Evolutionary conservation across 164 flowering plant genomes (phyloP).

Genomic region (Stephania yunnanensis): DNA sequence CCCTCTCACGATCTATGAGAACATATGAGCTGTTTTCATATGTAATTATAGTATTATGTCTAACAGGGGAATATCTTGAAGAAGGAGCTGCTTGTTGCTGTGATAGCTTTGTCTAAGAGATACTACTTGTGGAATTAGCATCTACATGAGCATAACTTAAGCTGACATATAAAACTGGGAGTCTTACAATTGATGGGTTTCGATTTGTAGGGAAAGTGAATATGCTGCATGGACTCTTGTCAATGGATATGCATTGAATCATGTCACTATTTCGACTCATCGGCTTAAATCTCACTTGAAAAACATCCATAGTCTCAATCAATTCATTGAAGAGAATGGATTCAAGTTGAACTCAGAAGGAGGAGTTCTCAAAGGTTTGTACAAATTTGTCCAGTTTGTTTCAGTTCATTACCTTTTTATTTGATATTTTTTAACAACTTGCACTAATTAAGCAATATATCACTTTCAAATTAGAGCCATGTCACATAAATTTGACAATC

Average conservation of each 20-base stretch:
- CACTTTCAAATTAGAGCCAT: not conserved
- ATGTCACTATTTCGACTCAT: constrained; percentile 85
- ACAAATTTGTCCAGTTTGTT: not conserved
- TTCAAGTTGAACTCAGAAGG: constrained; percentile 93
- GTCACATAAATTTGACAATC: not conserved
- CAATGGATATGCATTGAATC: constrained; percentile 90
- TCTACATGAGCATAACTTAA: constrained; percentile 1
- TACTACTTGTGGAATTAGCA: not conserved
- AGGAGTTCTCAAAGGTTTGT: constrained; percentile 75
- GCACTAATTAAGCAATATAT: not conserved
- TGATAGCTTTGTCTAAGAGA: not conserved
- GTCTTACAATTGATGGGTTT: constrained; percentile 12
- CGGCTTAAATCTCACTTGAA: constrained; percentile 56
- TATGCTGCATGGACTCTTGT: constrained; percentile 99
- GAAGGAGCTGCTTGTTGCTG: not conserved
- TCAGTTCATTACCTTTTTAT: not conserved
- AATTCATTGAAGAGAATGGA: constrained; percentile 71
- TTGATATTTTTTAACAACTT: not conserved
- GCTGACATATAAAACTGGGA: not conserved
- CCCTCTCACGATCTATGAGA: not conserved
- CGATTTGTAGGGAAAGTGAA: constrained; percentile 75
- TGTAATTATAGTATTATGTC: not conserved
- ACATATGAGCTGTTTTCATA: not conserved
- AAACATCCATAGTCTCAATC: constrained; percentile 57
- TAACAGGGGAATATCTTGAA: not conserved